phyloP scores from a whole-genome alignment of 2,329 filamentous ascomycete species.

The Emmonsiellopsis sp. region DNA sequence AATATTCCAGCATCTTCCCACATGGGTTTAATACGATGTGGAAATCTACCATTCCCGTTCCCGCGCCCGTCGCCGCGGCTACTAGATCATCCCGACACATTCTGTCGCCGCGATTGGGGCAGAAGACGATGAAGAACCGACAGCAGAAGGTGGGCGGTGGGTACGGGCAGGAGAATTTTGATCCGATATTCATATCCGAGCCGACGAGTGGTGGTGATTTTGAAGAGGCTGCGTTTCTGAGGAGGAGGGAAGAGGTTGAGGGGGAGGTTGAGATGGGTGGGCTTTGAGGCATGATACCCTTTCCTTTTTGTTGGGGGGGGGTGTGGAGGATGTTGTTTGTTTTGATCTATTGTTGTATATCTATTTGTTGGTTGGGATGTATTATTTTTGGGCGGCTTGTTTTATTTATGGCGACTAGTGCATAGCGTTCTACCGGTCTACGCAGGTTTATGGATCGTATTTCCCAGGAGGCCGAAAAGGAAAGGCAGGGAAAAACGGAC shows the following conservation, averaged over 20 bases:
- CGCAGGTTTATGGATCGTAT: too few species aligned
- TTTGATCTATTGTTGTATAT: too few species aligned
- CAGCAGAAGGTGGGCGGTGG: conserved; percentile 11
- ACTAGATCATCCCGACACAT: conserved; percentile 16
- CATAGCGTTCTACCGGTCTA: too few species aligned
- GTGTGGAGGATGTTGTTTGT: too few species aligned
- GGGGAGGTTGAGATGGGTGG: conserved; percentile 26
- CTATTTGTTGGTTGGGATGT: too few species aligned
- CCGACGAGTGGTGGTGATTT: conserved; percentile 26
- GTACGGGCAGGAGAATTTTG: conserved; percentile 11
- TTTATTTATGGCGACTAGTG: too few species aligned
- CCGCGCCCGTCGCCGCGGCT: conserved; percentile 5
- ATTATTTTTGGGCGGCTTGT: too few species aligned
- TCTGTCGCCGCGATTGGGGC: conserved; percentile 22
- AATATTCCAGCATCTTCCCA: conserved; percentile 1
- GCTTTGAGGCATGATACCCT: conserved; percentile 10
- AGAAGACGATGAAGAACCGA: conserved; percentile 15
- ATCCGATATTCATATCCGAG: conserved; percentile 2
- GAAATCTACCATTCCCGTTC: conserved; percentile 18
- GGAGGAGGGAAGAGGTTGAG: conserved; percentile 31
- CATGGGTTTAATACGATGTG: conserved; percentile 4
- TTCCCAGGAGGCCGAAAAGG: too few species aligned
- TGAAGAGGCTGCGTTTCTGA: conserved; percentile 36
- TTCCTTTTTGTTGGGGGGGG: too few species aligned
- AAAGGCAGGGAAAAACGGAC: too few species aligned